These are phyloP conservation scores for Pontederia paniculata DNA, from an alignment of 176 grass and related monocot species.

Conservation along the genomic window DNA sequence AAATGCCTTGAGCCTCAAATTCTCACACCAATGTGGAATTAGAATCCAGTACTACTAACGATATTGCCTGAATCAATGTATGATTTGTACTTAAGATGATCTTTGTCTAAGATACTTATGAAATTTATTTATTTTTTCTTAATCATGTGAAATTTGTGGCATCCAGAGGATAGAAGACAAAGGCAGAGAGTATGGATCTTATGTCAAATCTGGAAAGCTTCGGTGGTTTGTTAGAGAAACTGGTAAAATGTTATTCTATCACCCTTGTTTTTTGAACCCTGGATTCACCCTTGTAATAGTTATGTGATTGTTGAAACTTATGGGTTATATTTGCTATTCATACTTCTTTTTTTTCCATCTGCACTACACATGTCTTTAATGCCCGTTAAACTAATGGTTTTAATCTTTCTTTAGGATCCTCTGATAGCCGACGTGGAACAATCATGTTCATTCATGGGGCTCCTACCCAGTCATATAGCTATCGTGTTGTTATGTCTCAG, in stretches of 20 bases:
- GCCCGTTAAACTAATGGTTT: neutral
- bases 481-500: slow-evolving; percentile 77
- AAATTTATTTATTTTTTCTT: neutral
- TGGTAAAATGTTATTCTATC: slow-evolving; percentile 30
- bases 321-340: neutral
- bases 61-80: slow-evolving; percentile 3
- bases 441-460: slow-evolving; percentile 86
- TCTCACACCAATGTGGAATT: no score
- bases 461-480: slow-evolving; percentile 91
- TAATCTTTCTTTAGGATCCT: slow-evolving; percentile 35
- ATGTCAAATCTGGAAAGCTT: slow-evolving; percentile 65
- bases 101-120: neutral
- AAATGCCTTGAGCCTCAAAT: no score
- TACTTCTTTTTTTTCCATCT: neutral
- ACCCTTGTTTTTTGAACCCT: no score
- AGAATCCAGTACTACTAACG: no score
- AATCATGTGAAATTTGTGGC: neutral
- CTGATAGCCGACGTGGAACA: slow-evolving; percentile 46
- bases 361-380: neutral
- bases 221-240: slow-evolving; percentile 90
- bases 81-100: neutral
- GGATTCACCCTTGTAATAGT: slow-evolving; percentile 2
- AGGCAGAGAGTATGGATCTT: slow-evolving; percentile 63
- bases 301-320: neutral
- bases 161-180: slow-evolving; percentile 84